Evolutionary conservation across 83 land plant species (phyloP), one percentile per base, ranked within the genome.

Genomic region (Diphasiastrum complanatum): DNA sequence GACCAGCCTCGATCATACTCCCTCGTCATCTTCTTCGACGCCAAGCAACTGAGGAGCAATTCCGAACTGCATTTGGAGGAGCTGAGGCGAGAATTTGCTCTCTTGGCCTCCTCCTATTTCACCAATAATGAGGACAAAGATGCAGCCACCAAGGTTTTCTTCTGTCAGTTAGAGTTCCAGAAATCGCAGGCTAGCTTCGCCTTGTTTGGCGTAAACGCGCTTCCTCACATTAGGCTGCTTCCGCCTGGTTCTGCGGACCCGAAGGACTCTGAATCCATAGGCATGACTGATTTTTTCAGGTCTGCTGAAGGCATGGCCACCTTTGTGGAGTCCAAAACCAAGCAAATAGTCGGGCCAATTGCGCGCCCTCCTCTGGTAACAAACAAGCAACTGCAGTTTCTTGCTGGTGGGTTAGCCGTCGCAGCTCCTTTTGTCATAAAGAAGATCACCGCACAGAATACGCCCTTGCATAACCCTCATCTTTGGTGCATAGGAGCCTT

Each of bases 21-120:
- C 27, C 65, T 92, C 72, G 47, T 89, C 69, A 62, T 92, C 63
- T 92, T 92, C 84, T 92, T 92, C 81, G 98, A 92, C 69, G 96
- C 98, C 66, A 33, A 19, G 11, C 87, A 92, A 69, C 84, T 88
- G 75, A 81, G 82, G 20, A 70, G 66, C 76, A 85, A 83, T 33
- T 1, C 92, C 34, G 98, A 88, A 26, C 88, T 92, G 65, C 74
- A 67, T 47, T 81, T 92, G 70, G 70, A 67, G n/a, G 72, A 78
- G 4, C 78, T 92, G 46, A 77, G 80, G 45, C 32, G 70, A 40
- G 96, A 92, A 49, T 92, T 83, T 70, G 76, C 52, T 31, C 75
- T 92, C 63, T 47, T 81, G 63, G 73, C 98, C 20, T 32, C 80
- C 40, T 54, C 98, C 41, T 85, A 78, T 77, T 47, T 64, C 75